Base-by-base conservation (phyloP, 257 asterid genomes). In the Plantago ovata region DNA sequence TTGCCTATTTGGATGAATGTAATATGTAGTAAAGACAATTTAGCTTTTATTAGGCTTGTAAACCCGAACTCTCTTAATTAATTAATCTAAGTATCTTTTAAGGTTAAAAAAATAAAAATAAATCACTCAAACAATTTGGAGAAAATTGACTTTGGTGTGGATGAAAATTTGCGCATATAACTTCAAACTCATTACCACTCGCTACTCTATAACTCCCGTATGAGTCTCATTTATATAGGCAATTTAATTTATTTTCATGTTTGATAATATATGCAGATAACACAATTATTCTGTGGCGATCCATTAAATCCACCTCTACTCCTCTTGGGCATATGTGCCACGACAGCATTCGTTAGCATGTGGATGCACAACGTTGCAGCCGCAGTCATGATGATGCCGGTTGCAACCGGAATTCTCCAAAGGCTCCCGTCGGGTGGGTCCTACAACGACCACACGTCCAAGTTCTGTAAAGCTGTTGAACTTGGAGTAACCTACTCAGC, bases 341-440 rank as follows among this genome's bases (percentile, higher is more conserved):
- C 98, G 41, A 91, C 98, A 4, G 86, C 88, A 1, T 91, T 91
- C 19, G 89, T 91, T 12, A 87, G 96, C 81, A 91, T 91, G 98
- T 87, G 98, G 98, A 79, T 91, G 96, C 95, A 85, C 80, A 91
- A 91, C 86, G 92, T 83, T 77, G 98, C 96, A n/a, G 84, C 94
- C 0, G 87, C 98, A 0, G 73, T 91, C 23, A 76, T 91, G 92
- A 91, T 91, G 96, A 87, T 87, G 92, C 96, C 98, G 0, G 98
- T 87, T 6, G 98, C 96, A 1, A 91, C 95, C 3, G 98, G 98
- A 9, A 83, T 91, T 11, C 12, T 91, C 38, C 96, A 85, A 13
- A 53, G 78, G 41, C 15, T 91, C 32, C 94, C 91, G 10, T 9
- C 86, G 51, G 4, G 7, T 3, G 86, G 77, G 1, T 74, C 84